Evolutionary conservation across 352 stramenopile species (phyloP).

Genomic region (Phytophthora multivora): DNA sequence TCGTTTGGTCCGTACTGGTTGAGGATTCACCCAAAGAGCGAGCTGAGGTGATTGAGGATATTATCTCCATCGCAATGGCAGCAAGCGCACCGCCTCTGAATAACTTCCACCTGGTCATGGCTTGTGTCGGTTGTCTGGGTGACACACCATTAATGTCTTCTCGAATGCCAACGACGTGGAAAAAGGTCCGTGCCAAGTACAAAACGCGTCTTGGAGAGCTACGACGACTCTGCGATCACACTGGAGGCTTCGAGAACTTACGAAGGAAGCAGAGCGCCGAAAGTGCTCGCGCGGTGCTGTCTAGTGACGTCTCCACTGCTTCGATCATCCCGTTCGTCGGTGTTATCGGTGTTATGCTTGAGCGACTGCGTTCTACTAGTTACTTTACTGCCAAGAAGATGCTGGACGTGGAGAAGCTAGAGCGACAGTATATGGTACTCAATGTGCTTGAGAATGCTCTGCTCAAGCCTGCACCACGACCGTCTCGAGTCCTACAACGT

Average conservation of each 20-base stretch:
- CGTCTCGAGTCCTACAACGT: conserved; percentile 15
- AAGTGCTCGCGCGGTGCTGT: conserved; percentile 23
- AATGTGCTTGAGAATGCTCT: conserved; percentile 55
- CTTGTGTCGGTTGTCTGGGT: conserved; percentile 72
- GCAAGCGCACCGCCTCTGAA: conserved; percentile 49
- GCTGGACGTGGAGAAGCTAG: conserved; percentile 64
- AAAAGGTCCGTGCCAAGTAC: conserved; percentile 67
- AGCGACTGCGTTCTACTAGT: conserved; percentile 53
- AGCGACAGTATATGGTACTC: conserved; percentile 60
- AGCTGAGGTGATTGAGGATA: conserved; percentile 71
- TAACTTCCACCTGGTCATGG: conserved; percentile 86
- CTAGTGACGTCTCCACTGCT: conserved; percentile 21
- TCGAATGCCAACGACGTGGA: conserved; percentile 71
- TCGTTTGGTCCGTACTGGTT: conserved; percentile 78
- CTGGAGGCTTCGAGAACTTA: conserved; percentile 73
- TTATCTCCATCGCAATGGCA: conserved; percentile 65
- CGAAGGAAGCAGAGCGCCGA: conserved; percentile 57
- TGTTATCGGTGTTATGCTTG: conserved; percentile 70
- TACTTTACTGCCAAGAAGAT: conserved; percentile 48
- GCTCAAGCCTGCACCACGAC: conserved; percentile 32
- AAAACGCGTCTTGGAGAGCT: conserved; percentile 70
- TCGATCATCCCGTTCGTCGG: conserved; percentile 76
- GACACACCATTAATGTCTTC: conserved; percentile 75
- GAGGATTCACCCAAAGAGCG: conserved; percentile 72
- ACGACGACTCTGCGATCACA: conserved; percentile 68